Percentiles rank a stretch among this genome's conserved stretches.
Conservation (phyloP, 495 filamentous ascomycete genomes). For the Penicillium bialowiezense region DNA sequence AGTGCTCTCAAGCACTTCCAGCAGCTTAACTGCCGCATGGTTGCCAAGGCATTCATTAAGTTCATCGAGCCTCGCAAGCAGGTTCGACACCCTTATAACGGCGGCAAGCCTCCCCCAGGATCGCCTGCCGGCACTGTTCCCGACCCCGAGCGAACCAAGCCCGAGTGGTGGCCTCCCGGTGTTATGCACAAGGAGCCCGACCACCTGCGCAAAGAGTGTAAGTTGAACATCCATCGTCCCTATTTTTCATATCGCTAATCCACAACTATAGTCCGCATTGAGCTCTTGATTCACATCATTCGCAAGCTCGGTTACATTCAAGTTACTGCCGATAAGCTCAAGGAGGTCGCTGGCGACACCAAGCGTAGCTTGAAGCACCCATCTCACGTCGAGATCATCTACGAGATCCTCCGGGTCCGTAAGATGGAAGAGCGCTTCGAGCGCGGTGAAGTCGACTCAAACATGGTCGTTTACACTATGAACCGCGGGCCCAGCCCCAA, state of each 20-base stretch:
- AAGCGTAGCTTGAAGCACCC: constrained; percentile 37
- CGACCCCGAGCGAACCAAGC: constrained; percentile 57
- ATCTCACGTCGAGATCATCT: constrained; percentile 41
- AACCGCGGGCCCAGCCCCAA: constrained; percentile 40
- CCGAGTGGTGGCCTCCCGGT: constrained; percentile 76
- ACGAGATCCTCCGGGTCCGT: constrained; percentile 53
- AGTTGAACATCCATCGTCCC: constrained; percentile 12
- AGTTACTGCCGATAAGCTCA: constrained; percentile 40
- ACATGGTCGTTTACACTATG: constrained; percentile 36
- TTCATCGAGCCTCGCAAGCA: constrained; percentile 84
- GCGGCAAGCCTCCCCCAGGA: constrained; percentile 41
- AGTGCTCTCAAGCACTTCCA: constrained; percentile 63
- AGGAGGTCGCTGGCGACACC: constrained; percentile 40
- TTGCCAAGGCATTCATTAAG: constrained; percentile 79
- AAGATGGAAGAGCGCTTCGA: constrained; percentile 53
- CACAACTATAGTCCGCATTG: constrained; percentile 31
- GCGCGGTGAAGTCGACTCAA: constrained; percentile 47
- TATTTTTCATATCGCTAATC: neutral
- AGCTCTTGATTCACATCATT: constrained; percentile 46
- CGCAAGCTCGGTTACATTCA: constrained; percentile 32
- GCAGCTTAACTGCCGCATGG: constrained; percentile 64
- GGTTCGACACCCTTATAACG: constrained; percentile 61
- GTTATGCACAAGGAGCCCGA: constrained; percentile 78
- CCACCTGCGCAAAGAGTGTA: constrained; percentile 75
- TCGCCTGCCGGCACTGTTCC: constrained; percentile 36